Base-by-base conservation (phyloP, 1,284 basidiomycete species). In the Ustilago hordei region DNA sequence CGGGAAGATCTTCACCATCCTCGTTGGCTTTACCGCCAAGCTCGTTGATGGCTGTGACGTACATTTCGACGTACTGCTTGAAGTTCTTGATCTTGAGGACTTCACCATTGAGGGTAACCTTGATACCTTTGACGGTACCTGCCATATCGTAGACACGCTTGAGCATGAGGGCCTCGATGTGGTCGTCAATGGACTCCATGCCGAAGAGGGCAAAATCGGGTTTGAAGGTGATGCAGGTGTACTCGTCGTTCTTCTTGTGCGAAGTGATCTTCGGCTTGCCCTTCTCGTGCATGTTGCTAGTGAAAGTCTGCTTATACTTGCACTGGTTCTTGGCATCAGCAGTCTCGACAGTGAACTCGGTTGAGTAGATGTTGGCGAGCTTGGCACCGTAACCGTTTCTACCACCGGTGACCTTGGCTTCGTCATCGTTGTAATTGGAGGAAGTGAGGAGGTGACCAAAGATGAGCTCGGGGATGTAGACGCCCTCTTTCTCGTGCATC, bases 81-180 rank as follows among this genome's bases (percentile, higher is more conserved):
- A 99, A 99, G 85, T 91, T 92, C 88, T 95, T 95, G 88, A 98
- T 90, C 86, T 95, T 96, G 84, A 99, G 87, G 15, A 93, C 90
- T 86, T 98, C 93, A 87, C 93, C 94, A 85, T 99, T 96, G 72
- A 98, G 89, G 85, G 90, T 93, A 19, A 99, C 96, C 87, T 98
- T 98, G 86, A 97, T 89, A 81, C 95, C 93, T 87, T 91, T 94
- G 76, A 95, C 90, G 7, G 95, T 98, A 28, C 97, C 97, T 2
- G 96, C 95, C 90, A 99, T 91, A 85, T 99, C 97, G 87, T 95
- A 98, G 3, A 98, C 97, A 64, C 97, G 94, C 88, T 96, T 95
- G 87, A 92, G 92, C 63, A 99, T 89, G 36, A 99, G 90, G 15
- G 94, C 91, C 63, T 94, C 90, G 4, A 94, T 96, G 85, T 99